A percentile compares a stretch with the other conserved stretches of the same genome.
These are phyloP conservation scores for Usnea hakonensis DNA, from an alignment of 495 filamentous ascomycete species.

Conservation along the genomic window DNA sequence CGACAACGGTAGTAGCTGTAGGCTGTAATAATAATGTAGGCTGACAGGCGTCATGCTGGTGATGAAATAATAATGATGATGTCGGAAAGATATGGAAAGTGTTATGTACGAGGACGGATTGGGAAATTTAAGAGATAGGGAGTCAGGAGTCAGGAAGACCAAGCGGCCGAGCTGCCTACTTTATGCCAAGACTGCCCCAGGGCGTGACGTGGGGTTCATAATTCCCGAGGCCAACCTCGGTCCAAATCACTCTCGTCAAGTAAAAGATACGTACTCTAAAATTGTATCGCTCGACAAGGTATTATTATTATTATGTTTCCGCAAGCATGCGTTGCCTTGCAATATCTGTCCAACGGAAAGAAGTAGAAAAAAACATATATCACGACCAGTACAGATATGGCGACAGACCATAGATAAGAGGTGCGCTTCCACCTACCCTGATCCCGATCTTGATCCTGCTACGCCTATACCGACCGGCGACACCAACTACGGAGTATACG, in stretches of 20 bases:
- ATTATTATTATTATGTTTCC: background rate
- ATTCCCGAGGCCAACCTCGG: background rate
- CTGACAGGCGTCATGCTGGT: conserved; percentile 2
- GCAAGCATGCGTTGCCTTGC: background rate
- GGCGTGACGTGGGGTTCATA: background rate
- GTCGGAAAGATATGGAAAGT: background rate
- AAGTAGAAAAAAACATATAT: background rate
- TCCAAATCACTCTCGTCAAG: background rate
- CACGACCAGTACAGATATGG: background rate
- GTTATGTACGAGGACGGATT: background rate
- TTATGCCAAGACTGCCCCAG: too few species aligned
- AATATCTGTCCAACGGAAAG: background rate
- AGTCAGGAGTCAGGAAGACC: too few species aligned
- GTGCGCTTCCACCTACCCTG: conserved; percentile 5
- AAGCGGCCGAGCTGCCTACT: too few species aligned
- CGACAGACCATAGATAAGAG: conserved; percentile 3
- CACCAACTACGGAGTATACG: conserved; percentile 1
- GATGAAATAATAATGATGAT: too few species aligned
- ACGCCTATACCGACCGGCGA: background rate
- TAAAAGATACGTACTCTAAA: too few species aligned
- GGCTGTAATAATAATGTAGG: background rate
- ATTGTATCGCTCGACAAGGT: too few species aligned
- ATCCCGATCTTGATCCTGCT: background rate
- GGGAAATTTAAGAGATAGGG: too few species aligned
- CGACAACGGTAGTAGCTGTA: too few species aligned